Percentiles rank a stretch among this genome's conserved stretches.
Evolutionary conservation across 1,284 basidiomycete species (phyloP).

Genomic region (Fistulinella cinereoalba): DNA sequence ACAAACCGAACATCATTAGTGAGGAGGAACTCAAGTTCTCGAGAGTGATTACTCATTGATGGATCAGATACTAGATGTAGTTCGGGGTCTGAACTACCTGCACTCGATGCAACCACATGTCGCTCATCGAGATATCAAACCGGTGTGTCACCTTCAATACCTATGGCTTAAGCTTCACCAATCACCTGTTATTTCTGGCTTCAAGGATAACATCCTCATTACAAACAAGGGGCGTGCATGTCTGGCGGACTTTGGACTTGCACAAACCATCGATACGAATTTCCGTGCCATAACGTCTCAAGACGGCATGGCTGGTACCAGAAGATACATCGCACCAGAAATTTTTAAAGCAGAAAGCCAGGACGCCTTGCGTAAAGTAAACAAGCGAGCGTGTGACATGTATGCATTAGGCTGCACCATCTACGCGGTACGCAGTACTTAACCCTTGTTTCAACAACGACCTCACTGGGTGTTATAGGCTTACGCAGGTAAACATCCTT

Average conservation of each 20-base stretch:
- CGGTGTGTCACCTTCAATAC: too few relatives aligned
- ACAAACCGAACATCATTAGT: conserved; percentile 21
- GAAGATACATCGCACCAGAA: conserved; percentile 26
- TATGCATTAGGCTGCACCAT: conserved; percentile 33
- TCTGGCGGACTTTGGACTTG: conserved; percentile 31
- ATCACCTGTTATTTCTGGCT: too few relatives aligned
- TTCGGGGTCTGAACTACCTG: conserved; percentile 23
- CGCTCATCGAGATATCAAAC: conserved; percentile 30
- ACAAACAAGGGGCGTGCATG: conserved; percentile 23
- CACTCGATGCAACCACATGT: conserved; percentile 27
- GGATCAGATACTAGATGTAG: conserved; percentile 24
- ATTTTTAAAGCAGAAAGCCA: conserved; percentile 1
- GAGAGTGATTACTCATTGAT: neutral
- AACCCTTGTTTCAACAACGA: neutral
- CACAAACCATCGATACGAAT: conserved; percentile 6
- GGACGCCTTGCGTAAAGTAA: conserved; percentile 8
- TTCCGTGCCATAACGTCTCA: conserved; percentile 11
- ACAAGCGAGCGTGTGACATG: conserved; percentile 29
- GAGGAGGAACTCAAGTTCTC: too few relatives aligned
- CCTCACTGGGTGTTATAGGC: conserved; percentile 7
- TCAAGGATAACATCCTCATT: conserved; percentile 32
- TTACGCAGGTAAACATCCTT: conserved; percentile 18
- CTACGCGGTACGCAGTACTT: conserved; percentile 20
- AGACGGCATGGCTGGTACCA: conserved; percentile 17
- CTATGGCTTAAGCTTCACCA: too few relatives aligned